phyloP scores from a whole-genome alignment of 116 monocot species.

The Phalaenopsis hybrid region DNA sequence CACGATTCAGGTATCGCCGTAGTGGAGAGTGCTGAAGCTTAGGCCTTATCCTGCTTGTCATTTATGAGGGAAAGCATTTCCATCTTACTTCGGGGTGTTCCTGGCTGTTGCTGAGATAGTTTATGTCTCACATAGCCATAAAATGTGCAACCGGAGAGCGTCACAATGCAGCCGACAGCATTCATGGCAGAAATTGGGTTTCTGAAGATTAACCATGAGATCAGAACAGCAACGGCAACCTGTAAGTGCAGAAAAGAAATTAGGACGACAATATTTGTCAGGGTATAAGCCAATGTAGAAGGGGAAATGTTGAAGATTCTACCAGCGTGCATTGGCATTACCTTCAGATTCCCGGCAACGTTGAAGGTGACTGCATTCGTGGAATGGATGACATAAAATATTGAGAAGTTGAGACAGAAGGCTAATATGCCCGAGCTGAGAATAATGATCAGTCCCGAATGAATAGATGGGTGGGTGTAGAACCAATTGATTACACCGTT shows the following conservation, averaged over 20 bases:
- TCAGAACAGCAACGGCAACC: constrained; percentile 83
- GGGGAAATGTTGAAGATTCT: background rate
- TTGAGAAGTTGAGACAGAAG: constrained; percentile 96
- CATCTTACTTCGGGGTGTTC: constrained; percentile 27
- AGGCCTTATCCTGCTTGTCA: constrained; percentile 56
- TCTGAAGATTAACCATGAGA: constrained; percentile 83
- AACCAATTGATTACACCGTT: constrained; percentile 67
- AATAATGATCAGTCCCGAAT: constrained; percentile 55
- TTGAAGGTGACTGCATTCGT: constrained; percentile 97
- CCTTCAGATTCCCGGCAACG: constrained; percentile 95
- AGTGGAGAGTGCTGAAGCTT: background rate
- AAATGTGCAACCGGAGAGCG: constrained; percentile 78
- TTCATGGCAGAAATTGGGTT: constrained; percentile 76
- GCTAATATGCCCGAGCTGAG: constrained; percentile 66
- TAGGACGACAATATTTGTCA: background rate
- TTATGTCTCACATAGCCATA: constrained; percentile 79
- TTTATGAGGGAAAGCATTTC: constrained; percentile 71
- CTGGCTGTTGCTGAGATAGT: constrained; percentile 42
- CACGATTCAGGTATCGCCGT: no score
- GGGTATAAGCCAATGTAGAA: background rate
- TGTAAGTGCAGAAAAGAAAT: constrained; percentile 8
- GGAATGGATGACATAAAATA: constrained; percentile 95
- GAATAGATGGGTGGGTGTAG: constrained; percentile 41
- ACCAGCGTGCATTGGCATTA: background rate
- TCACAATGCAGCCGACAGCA: constrained; percentile 67